phyloP scores from a whole-genome alignment of 176 grass and related monocot species.

The Calamus simplicifolius region DNA sequence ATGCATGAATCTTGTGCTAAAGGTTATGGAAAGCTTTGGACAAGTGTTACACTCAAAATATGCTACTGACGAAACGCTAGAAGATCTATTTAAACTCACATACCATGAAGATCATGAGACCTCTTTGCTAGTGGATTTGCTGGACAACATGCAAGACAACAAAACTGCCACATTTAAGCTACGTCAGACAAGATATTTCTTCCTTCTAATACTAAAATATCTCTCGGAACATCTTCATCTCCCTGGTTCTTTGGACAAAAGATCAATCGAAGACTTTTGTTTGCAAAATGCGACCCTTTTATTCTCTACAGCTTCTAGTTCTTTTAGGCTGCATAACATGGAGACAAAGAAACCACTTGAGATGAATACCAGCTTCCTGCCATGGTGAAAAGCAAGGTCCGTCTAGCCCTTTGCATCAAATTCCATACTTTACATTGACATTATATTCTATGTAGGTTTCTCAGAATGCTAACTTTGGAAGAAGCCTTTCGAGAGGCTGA shows the following conservation, averaged over 20 bases:
- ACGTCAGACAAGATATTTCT: no score
- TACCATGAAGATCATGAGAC: constrained; percentile 16
- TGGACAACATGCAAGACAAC: no score
- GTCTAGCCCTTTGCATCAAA: background rate
- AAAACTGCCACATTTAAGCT: no score
- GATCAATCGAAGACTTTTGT: constrained; percentile 36
- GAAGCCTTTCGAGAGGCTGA: constrained; percentile 75
- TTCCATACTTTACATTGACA: no score
- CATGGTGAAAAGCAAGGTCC: constrained; percentile 72
- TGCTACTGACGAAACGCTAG: constrained; percentile 40
- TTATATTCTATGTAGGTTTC: constrained; percentile 26
- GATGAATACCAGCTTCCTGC: constrained; percentile 63
- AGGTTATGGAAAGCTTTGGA: constrained; percentile 34
- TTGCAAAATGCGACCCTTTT: constrained; percentile 36
- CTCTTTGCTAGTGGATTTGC: constrained; percentile 2
- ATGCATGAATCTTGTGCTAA: constrained; percentile 41
- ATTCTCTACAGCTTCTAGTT: constrained; percentile 62
- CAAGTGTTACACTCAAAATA: constrained; percentile 19
- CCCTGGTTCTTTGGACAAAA: constrained; percentile 39
- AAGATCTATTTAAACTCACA: constrained; percentile 29
- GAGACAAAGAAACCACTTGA: constrained; percentile 20
- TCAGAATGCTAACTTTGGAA: constrained; percentile 47
- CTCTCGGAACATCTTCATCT: background rate
- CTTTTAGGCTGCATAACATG: constrained; percentile 33
- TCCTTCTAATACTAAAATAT: no score